A percentile compares a stretch with the other conserved stretches of the same genome.
Conservation (phyloP, 1,284 basidiomycete genomes). For the Cutaneotrichosporon sp. region DNA sequence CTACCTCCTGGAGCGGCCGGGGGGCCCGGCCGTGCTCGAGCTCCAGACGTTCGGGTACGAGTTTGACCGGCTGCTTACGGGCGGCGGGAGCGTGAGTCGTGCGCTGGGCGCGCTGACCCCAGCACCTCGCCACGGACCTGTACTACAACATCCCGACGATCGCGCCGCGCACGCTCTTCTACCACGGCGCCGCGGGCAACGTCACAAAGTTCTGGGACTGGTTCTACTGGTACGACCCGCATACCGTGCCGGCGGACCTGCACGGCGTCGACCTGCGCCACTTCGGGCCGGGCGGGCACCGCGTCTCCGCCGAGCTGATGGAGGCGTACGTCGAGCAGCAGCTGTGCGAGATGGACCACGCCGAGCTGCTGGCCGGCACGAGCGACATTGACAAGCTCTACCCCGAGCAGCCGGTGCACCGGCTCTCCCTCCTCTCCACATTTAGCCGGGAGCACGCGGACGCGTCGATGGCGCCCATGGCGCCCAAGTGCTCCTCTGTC, state of each 20-base stretch:
- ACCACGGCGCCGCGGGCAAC: slow-evolving; percentile 22
- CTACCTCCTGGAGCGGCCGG: slow-evolving; percentile 1
- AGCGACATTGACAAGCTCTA: slow-evolving; percentile 27
- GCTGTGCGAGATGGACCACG: slow-evolving; percentile 41
- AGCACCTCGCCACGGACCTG: slow-evolving; percentile 41
- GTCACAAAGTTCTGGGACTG: slow-evolving; percentile 11
- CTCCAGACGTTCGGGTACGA: slow-evolving; percentile 32
- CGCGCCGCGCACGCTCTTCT: slow-evolving; percentile 38
- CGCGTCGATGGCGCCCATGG: slow-evolving; percentile 38
- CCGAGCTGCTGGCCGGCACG: slow-evolving; percentile 19
- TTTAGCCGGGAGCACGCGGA: slow-evolving; percentile 16
- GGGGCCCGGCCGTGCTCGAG: slow-evolving; percentile 10
- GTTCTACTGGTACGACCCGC: slow-evolving; percentile 14
- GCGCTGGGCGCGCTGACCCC: background rate
- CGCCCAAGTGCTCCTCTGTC: slow-evolving; percentile 27
- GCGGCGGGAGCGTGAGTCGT: slow-evolving; percentile 20
- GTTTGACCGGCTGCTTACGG: slow-evolving; percentile 34
- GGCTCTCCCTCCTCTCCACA: slow-evolving; percentile 5
- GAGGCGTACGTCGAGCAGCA: slow-evolving; percentile 45
- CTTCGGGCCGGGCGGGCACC: slow-evolving; percentile 23
- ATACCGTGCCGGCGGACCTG: slow-evolving; percentile 5
- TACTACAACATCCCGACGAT: slow-evolving; percentile 47
- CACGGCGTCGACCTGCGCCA: slow-evolving; percentile 40
- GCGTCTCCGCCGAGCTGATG: slow-evolving; percentile 36
- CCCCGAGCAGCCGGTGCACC: slow-evolving; percentile 24